Percentiles rank a stretch among this genome's conserved stretches.
phyloP scores from a whole-genome alignment of 345 rosid genomes.

The Toxicodendron radicans region DNA sequence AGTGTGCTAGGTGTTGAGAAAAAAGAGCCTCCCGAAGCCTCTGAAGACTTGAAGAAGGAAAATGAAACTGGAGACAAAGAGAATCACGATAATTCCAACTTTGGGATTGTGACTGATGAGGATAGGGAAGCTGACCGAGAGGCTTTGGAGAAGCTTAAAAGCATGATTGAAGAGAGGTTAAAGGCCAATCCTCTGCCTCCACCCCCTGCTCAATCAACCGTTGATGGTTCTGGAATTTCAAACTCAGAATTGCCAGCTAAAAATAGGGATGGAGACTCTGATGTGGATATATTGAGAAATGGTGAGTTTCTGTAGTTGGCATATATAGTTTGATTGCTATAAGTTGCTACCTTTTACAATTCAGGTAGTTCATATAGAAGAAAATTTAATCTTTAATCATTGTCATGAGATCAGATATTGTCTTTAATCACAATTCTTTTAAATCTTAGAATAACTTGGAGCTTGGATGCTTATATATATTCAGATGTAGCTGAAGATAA shows the following conservation, averaged over 20 bases:
- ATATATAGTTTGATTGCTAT: slow-evolving; percentile 1
- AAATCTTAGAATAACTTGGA: too few species aligned
- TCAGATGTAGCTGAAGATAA: slow-evolving; percentile 57
- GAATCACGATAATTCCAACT: slow-evolving; percentile 54
- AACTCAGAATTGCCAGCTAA: slow-evolving; percentile 53
- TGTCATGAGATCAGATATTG: neutral
- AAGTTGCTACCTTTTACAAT: neutral
- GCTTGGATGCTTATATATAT: slow-evolving; percentile 7
- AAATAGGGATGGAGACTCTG: slow-evolving; percentile 67
- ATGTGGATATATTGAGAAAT: slow-evolving; percentile 42
- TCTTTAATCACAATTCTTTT: neutral
- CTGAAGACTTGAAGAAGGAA: slow-evolving; percentile 50
- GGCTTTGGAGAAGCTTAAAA: slow-evolving; percentile 64
- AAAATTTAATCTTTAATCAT: neutral
- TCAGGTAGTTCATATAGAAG: neutral
- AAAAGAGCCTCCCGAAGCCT: slow-evolving; percentile 35
- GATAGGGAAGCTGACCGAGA: slow-evolving; percentile 79
- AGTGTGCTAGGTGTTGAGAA: slow-evolving; percentile 39
- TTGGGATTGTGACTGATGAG: slow-evolving; percentile 79
- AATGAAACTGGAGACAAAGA: slow-evolving; percentile 52
- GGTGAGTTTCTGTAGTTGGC: slow-evolving; percentile 41
- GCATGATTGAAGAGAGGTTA: slow-evolving; percentile 81
- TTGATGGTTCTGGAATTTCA: slow-evolving; percentile 49
- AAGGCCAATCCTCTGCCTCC: slow-evolving; percentile 86
- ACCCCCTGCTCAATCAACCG: slow-evolving; percentile 64